Base-by-base conservation (phyloP, 331 rosid species). In the Malus hybrid region DNA sequence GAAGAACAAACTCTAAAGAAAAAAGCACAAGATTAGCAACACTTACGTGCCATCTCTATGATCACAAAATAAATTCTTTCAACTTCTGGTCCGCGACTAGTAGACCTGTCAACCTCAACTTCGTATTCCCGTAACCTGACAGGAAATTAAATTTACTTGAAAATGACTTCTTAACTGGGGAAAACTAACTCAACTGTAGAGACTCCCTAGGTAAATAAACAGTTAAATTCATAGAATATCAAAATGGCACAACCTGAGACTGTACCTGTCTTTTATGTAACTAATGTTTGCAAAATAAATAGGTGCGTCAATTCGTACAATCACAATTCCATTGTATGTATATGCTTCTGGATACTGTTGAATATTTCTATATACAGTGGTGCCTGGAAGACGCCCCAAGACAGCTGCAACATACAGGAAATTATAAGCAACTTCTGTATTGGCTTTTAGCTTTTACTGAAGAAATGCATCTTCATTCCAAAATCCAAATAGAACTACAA, bases 331-430 rank as follows among this genome's bases (percentile, higher is more conserved):
- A 82, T 95, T 88, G 81, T 92, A 95, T 67, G 96, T 90, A 85
- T 39, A 95, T 70, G 99, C 88, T 82, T 95, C 97, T 16, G 97
- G 97, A 84, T 92, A 95, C 80, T 95, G 97, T 67, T 83, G 88
- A 65, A 86, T 77, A 77, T 95, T 95, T 88, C 99, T 89, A 72
- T 90, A 92, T 29, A 95, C 87, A 27, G 99, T 95, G 79, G 99
- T 95, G 44, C 99, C 99, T 2, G 99, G 99, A 88, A 95, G 94
- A 73, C 99, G 97, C 71, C 99, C 97, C 87, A 95, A 88, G 81
- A 95, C 96, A 85, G 99, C 99, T 95, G 96, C 80, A 86, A 78
- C 39, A 73, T 70, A 76, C 65, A 74, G 65, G 54, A 86, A 80
- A 78, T n/a, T 54, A 71, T 27, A 63, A 69, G 29, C 16, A 69